Percentiles rank a stretch among this genome's conserved stretches.
Evolutionary conservation across 495 filamentous ascomycete genomes (phyloP).

Genomic region (Aspergillus hancockii): DNA sequence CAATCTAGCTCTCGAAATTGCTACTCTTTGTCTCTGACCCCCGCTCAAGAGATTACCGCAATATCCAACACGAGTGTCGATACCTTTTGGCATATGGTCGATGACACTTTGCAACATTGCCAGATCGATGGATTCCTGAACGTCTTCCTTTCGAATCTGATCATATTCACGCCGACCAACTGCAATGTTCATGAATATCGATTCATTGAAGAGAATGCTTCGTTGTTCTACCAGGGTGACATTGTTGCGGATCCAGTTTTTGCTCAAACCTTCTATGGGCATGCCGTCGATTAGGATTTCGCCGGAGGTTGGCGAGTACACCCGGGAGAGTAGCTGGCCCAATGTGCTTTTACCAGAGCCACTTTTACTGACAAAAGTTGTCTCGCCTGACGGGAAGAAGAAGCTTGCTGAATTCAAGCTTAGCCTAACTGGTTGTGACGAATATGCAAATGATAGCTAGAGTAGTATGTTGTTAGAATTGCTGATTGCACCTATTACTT

Average conservation of each 20-base stretch:
- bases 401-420: slow-evolving; percentile 64
- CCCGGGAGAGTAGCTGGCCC: slow-evolving; percentile 72
- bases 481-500: background rate
- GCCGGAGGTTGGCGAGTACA: slow-evolving; percentile 69
- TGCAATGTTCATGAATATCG: slow-evolving; percentile 76
- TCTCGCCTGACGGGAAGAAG: slow-evolving; percentile 69
- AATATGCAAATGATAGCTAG: slow-evolving; percentile 80
- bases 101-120: slow-evolving; percentile 75
- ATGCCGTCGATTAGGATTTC: slow-evolving; percentile 69
- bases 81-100: slow-evolving; percentile 66
- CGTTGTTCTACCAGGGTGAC: slow-evolving; percentile 83
- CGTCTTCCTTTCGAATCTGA: slow-evolving; percentile 50
- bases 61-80: slow-evolving; percentile 71
- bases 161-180: slow-evolving; percentile 61
- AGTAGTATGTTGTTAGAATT: background rate
- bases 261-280: slow-evolving; percentile 61
- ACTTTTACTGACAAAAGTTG: slow-evolving; percentile 79
- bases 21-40: slow-evolving; percentile 76
- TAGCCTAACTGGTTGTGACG: slow-evolving; percentile 63
- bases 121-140: slow-evolving; percentile 56
- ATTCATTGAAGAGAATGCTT: slow-evolving; percentile 82
- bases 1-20: slow-evolving; percentile 76
- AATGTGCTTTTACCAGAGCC: slow-evolving; percentile 95
- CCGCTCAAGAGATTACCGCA: slow-evolving; percentile 77
- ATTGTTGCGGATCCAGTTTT: slow-evolving; percentile 75